A percentile compares a stretch with the other conserved stretches of the same genome.
phyloP scores from a whole-genome alignment of 768 basidiomycete species.

The Boletus reticuloceps region DNA sequence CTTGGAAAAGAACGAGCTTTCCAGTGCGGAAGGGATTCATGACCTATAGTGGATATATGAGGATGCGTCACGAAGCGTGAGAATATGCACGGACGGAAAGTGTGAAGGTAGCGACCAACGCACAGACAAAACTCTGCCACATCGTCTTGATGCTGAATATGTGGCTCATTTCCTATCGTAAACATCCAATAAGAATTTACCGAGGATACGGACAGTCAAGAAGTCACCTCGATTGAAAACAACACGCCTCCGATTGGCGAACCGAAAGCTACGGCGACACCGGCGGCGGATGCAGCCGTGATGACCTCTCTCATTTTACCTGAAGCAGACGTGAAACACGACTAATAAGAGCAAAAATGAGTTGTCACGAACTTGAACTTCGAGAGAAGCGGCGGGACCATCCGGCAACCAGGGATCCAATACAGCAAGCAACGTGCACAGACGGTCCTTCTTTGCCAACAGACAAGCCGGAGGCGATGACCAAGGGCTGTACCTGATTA shows the following conservation, averaged over 20 bases:
- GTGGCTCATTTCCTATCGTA: slow-evolving; percentile 93
- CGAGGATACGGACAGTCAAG: neutral
- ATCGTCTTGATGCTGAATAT: slow-evolving; percentile 96
- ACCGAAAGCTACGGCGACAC: slow-evolving; percentile 97
- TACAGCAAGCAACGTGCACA: slow-evolving; percentile 94
- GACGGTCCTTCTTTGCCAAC: slow-evolving; percentile 99
- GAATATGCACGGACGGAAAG: slow-evolving; percentile 66
- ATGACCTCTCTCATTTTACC: slow-evolving; percentile 88
- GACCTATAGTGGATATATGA: slow-evolving; percentile 49
- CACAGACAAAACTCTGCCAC: slow-evolving; percentile 98
- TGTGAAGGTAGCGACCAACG: slow-evolving; percentile 93
- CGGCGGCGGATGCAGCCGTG: slow-evolving; percentile 94
- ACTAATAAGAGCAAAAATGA: slow-evolving; percentile 1
- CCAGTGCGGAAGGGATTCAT: slow-evolving; percentile 99
- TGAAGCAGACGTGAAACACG: slow-evolving; percentile 27
- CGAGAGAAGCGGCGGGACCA: slow-evolving; percentile 78
- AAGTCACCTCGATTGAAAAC: slow-evolving; percentile 88
- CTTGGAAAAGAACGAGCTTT: slow-evolving; percentile 96
- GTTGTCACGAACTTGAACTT: slow-evolving; percentile 69
- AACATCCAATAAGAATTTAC: neutral
- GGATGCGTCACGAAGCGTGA: slow-evolving; percentile 18
- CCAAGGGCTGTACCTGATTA: slow-evolving; percentile 67
- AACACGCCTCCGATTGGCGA: slow-evolving; percentile 97
- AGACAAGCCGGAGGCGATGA: slow-evolving; percentile 94
- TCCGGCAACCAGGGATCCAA: slow-evolving; percentile 87